Percentiles rank a stretch among this genome's conserved stretches.
Conservation (phyloP, 2,329 filamentous ascomycete genomes). For the Gnomoniopsis smithogilvyi region DNA sequence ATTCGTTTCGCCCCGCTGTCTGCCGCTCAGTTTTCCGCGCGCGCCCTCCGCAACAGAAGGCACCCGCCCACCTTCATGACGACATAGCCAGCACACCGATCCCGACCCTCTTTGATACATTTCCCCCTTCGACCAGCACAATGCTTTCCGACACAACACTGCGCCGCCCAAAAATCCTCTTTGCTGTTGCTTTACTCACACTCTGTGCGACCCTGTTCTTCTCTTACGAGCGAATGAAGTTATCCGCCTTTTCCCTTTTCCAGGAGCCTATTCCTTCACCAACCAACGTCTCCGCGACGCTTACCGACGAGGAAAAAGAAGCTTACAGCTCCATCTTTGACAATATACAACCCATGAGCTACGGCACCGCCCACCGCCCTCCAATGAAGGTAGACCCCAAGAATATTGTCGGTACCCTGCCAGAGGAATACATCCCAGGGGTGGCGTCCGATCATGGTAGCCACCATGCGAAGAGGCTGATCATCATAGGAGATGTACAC, state of each 20-base stretch:
- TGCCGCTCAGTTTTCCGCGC: too few species aligned
- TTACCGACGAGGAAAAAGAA: constrained; percentile 5
- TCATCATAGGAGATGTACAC: constrained; percentile 90
- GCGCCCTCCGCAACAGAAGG: too few species aligned
- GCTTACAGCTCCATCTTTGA: background rate
- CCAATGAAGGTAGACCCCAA: constrained; percentile 28
- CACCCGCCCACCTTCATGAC: background rate
- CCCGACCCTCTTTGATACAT: background rate
- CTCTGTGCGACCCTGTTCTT: constrained; percentile 28
- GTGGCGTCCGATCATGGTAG: constrained; percentile 19
- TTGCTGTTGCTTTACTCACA: constrained; percentile 31
- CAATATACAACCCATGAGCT: constrained; percentile 32
- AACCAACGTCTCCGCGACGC: background rate
- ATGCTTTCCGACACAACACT: constrained; percentile 9
- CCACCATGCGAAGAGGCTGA: constrained; percentile 51
- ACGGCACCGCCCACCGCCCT: constrained; percentile 38
- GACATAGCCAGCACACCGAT: background rate
- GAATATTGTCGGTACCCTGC: constrained; percentile 27
- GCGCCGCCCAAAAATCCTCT: constrained; percentile 29
- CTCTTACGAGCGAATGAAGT: constrained; percentile 31
- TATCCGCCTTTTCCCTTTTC: constrained; percentile 20
- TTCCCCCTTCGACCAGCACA: background rate
- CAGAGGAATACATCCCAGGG: constrained; percentile 25
- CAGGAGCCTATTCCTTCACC: constrained; percentile 5
- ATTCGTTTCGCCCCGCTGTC: too few species aligned